These are phyloP conservation scores for Phytophthora capsici DNA, from an alignment of 352 stramenopile species.

Conservation along the genomic window DNA sequence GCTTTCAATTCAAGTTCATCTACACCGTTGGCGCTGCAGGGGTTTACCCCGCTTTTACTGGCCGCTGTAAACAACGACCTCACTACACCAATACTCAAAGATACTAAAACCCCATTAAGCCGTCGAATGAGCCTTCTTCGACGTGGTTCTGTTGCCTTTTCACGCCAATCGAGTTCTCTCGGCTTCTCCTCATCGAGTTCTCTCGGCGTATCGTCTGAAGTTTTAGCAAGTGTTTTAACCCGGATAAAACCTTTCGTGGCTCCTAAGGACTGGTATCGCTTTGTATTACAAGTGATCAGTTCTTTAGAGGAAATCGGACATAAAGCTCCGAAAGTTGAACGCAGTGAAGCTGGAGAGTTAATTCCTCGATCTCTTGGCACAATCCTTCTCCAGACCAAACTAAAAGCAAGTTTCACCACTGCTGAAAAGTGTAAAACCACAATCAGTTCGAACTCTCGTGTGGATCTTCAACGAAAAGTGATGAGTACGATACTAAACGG, in stretches of 20 bases:
- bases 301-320: constrained; percentile 14
- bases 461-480: constrained; percentile 25
- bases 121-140: constrained; percentile 4
- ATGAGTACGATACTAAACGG: constrained; percentile 25
- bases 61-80: constrained; percentile 1
- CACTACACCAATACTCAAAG: constrained; percentile 1
- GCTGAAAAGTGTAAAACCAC: constrained; percentile 2
- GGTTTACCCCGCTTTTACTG: constrained; percentile 46
- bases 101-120: constrained; percentile 5
- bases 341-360: not conserved
- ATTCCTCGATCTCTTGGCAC: constrained; percentile 13
- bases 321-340: not conserved
- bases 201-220: constrained; percentile 6
- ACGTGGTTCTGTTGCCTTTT: no score
- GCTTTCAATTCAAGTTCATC: constrained; percentile 41
- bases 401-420: not conserved
- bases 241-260: constrained; percentile 25
- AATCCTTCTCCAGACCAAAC: constrained; percentile 33
- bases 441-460: not conserved
- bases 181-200: constrained; percentile 7
- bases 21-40: constrained; percentile 35
- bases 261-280: constrained; percentile 34
- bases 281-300: constrained; percentile 32
- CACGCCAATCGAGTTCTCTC: constrained; percentile 4
- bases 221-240: constrained; percentile 22